These are phyloP conservation scores for Nigrospora oryzae DNA, from an alignment of 2,329 filamentous ascomycete genomes.

Conservation along the genomic window DNA sequence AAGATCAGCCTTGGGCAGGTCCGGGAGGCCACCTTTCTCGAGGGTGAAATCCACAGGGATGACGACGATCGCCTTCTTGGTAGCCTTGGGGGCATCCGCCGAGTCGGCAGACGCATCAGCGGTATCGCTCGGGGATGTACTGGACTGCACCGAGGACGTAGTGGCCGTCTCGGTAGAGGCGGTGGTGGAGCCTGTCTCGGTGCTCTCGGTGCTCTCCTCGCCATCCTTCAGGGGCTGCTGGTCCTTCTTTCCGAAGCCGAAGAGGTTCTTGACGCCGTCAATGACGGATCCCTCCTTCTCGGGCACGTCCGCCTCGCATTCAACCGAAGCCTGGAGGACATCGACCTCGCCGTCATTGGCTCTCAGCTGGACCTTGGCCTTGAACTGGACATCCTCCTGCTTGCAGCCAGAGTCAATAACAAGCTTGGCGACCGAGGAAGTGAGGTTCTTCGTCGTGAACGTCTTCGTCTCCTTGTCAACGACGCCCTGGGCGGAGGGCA, in stretches of 20 bases:
- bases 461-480: conserved; percentile 53
- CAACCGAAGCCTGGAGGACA: conserved; percentile 65
- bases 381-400: conserved; percentile 69
- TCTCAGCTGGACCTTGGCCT: conserved; percentile 66
- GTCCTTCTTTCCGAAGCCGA: conserved; percentile 86
- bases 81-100: conserved; percentile 41
- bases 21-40: conserved; percentile 40
- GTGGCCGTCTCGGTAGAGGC: conserved; percentile 31
- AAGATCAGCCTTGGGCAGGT: conserved; percentile 39
- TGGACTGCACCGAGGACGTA: conserved; percentile 30
- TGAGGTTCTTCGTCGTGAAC: conserved; percentile 77
- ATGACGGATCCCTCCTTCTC: conserved; percentile 71
- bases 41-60: conserved; percentile 43
- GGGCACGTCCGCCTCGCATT: conserved; percentile 69
- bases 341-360: conserved; percentile 72
- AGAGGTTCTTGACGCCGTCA: conserved; percentile 91
- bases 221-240: conserved; percentile 66
- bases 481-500: conserved; percentile 36
- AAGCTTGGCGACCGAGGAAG: conserved; percentile 68
- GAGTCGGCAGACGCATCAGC: conserved; percentile 33
- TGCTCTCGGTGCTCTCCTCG: conserved; percentile 37
- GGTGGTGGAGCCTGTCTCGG: conserved; percentile 28
- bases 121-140: conserved; percentile 21
- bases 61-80: conserved; percentile 49
- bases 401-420: conserved; percentile 73